Evolutionary conservation across 768 basidiomycete species (phyloP).

Genomic region (Filobasidium wieringae): DNA sequence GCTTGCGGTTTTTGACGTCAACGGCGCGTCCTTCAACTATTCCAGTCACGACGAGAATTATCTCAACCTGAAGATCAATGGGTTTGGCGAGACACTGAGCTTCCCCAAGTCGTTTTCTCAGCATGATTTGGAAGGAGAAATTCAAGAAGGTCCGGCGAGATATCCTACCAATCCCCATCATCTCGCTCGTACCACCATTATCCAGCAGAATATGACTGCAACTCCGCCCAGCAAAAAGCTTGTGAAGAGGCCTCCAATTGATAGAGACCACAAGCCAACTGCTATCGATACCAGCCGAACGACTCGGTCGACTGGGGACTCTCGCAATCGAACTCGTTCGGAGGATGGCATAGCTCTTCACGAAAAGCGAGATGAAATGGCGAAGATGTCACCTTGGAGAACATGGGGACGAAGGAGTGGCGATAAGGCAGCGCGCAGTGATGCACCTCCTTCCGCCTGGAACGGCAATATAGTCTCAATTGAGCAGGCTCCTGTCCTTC

Average conservation of each 20-base stretch:
- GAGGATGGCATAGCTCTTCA: neutral
- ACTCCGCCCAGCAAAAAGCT: neutral
- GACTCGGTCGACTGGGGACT: neutral
- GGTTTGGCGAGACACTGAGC: too few species aligned
- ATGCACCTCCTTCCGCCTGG: neutral
- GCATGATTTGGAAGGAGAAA: too few species aligned
- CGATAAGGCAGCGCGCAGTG: neutral
- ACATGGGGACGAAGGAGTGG: neutral
- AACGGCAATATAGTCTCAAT: neutral
- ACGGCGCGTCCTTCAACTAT: neutral
- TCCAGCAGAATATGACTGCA: neutral
- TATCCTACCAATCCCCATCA: too few species aligned
- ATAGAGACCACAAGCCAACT: neutral
- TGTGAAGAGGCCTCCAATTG: neutral
- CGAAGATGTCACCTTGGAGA: neutral
- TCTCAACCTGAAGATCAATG: too few species aligned
- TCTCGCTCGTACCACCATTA: neutral
- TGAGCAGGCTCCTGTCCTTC: neutral
- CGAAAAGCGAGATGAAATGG: neutral
- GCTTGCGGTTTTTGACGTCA: neutral
- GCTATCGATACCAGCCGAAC: neutral
- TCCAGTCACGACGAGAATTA: too few species aligned
- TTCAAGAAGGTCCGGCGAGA: too few species aligned
- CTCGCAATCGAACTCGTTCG: neutral
- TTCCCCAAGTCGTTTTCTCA: too few species aligned